Percentiles rank a stretch among this genome's conserved stretches.
These are phyloP conservation scores for Septoria petroselini DNA, from an alignment of 2,329 filamentous ascomycete genomes.

Conservation along the genomic window DNA sequence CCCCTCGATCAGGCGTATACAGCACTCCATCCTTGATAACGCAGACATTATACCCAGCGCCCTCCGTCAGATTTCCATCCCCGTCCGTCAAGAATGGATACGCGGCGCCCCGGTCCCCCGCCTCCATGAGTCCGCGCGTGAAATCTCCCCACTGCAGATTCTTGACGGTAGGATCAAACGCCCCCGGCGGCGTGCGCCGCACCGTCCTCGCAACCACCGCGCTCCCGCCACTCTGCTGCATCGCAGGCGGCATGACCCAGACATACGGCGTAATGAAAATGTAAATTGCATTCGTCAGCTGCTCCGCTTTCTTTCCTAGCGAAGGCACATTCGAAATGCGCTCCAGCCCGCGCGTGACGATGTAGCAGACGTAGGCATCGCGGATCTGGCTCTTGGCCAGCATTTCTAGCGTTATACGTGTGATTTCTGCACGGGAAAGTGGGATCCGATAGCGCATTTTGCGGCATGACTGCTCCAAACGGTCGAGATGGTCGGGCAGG, in stretches of 20 bases:
- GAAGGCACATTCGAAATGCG: constrained; percentile 23
- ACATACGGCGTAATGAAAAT: constrained; percentile 51
- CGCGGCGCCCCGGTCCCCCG: constrained; percentile 45
- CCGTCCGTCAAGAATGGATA: constrained; percentile 54
- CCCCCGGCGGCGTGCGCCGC: constrained; percentile 45
- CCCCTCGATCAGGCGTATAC: constrained; percentile 49
- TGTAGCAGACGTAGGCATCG: constrained; percentile 52
- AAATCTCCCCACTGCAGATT: constrained; percentile 52
- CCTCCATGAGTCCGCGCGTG: constrained; percentile 48
- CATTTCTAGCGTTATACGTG: constrained; percentile 45
- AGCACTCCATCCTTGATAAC: constrained; percentile 47
- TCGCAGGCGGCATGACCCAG: constrained; percentile 51
- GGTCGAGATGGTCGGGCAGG: constrained; percentile 49
- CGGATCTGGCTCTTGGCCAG: constrained; percentile 46
- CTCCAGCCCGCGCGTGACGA: constrained; percentile 52
- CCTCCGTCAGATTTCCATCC: constrained; percentile 51
- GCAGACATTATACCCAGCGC: constrained; percentile 51
- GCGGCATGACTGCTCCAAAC: constrained; percentile 45
- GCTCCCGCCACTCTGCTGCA: constrained; percentile 41
- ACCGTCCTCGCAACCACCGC: constrained; percentile 50
- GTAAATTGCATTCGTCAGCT: constrained; percentile 46
- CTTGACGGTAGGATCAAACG: constrained; percentile 53
- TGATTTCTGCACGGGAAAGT: constrained; percentile 36
- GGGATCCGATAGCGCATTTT: constrained; percentile 50
- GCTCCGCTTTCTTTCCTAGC: constrained; percentile 34